Evolutionary conservation across 2,329 filamentous ascomycete species (phyloP).

Genomic region (Dothidotthia symphoricarpi): DNA sequence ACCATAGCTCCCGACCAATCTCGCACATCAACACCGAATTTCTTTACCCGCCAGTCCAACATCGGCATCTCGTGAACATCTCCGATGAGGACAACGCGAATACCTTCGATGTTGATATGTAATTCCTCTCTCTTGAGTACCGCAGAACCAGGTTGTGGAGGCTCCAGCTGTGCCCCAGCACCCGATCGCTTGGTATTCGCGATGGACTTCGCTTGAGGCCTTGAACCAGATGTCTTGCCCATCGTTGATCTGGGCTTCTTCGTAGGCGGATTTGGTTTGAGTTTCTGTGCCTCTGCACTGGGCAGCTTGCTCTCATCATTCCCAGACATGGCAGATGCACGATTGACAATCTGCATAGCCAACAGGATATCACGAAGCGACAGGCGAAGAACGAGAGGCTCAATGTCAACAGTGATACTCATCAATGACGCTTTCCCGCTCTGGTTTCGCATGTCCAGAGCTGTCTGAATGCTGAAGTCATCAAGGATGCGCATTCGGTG

Average conservation of each 20-base stretch:
- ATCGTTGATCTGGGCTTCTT: slow-evolving; percentile 51
- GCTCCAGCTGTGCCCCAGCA: slow-evolving; percentile 57
- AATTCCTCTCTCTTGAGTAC: slow-evolving; percentile 73
- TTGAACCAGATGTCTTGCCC: slow-evolving; percentile 48
- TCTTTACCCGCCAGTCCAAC: slow-evolving; percentile 88
- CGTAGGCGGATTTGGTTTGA: slow-evolving; percentile 50
- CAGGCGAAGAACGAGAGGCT: slow-evolving; percentile 84
- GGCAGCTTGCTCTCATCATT: slow-evolving; percentile 48
- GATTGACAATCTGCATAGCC: slow-evolving; percentile 86
- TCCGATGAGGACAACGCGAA: slow-evolving; percentile 90
- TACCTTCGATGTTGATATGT: slow-evolving; percentile 79
- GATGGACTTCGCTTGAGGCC: slow-evolving; percentile 48
- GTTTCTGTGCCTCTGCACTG: slow-evolving; percentile 55
- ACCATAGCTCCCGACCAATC: slow-evolving; percentile 90
- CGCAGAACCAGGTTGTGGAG: slow-evolving; percentile 54
- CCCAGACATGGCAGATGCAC: slow-evolving; percentile 83
- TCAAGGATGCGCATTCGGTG: slow-evolving; percentile 89
- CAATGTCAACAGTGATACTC: slow-evolving; percentile 81
- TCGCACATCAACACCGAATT: slow-evolving; percentile 77
- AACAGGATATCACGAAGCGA: slow-evolving; percentile 93
- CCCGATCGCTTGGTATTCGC: slow-evolving; percentile 43
- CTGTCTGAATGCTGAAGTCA: slow-evolving; percentile 89
- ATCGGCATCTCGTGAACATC: slow-evolving; percentile 95
- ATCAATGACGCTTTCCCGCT: slow-evolving; percentile 62
- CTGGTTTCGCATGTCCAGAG: slow-evolving; percentile 71